Evolutionary conservation across 2,329 filamentous ascomycete genomes (phyloP), one percentile per base, ranked within the genome.

Genomic region (Decorospora gaudefroyi): DNA sequence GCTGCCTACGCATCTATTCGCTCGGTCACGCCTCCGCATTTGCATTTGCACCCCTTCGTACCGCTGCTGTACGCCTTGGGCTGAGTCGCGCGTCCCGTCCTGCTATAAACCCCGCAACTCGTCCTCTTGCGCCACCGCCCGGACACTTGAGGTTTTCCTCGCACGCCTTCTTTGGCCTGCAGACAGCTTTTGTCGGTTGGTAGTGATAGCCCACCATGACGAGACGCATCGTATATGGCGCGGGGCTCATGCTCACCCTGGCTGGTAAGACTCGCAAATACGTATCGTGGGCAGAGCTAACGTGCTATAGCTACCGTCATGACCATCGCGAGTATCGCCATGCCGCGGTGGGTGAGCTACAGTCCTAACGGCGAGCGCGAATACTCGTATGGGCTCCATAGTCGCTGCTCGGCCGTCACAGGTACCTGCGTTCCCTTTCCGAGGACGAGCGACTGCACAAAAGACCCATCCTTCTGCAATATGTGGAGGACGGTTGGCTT

Each of bases 401-500:
- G 80, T 58, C 84, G 83, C 67, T 99, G 92, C 73, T 87, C 85
- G 40, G 86, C 82, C 45, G 75, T 88, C 45, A 80, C 80, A 30
- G 77, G 82, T 35, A 68, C 68, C 51, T 91, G 87, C 69, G 76
- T 76, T 16, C 72, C 76, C 21, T 93, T 90, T 69, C 89, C 89
- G 3, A 76, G 78, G 53, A 74, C 79, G 40, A 76, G 81, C 43
- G 84, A 89, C 66, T 92, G 88, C 71, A 74, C 76, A 42, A 79
- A 78, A 57, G 80, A 82, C 38, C 81, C 85, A 57, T 79, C 83
- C 62, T 96, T 97, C 73, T 97, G 93, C 76, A 87, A 84, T 60
- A 87, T 95, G 79, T 99, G 92, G 92, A 82, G 88, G 46, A 89
- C 84, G 17, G 84, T 90, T 23, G 90, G 88, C 16, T 97, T 96